Evolutionary conservation across 2,329 filamentous ascomycete genomes (phyloP), one percentile per base, ranked within the genome.

Genomic region (Alternaria sp.): DNA sequence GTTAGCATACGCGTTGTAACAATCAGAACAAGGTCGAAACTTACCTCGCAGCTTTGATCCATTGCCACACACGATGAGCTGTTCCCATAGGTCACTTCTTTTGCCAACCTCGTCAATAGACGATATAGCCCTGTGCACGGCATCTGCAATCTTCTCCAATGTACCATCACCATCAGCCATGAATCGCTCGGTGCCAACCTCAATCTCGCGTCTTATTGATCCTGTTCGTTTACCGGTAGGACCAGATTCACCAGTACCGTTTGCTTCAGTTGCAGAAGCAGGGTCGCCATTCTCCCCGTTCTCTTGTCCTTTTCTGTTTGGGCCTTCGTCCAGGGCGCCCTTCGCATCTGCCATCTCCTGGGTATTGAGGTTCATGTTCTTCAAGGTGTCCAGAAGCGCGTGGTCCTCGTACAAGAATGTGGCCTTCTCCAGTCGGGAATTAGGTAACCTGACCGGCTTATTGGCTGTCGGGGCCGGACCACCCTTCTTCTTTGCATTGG

Each of bases 1-100:
- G 63, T 79, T 83, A 70, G 83, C 59, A 4, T 16, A 28, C 38
- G 34, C n/a, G 14, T 32, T 7, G 14, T 18, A 10, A n/a, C n/a
- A 14, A 12, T n/a, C 22, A 36, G 30, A n/a, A 25, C 5, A 52
- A 25, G 20, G 20, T 4, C 55, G 34, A n/a, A 0, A 8, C 77
- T 59, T 69, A 86, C 86, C 88, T 80, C 85, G 84, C 51, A 90
- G 81, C 71, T 83, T 87, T 61, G 86, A 89, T 59, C 95, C 95
- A 73, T 97, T 97, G 69, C 95, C 95, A 54, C 97, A 91, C 57
- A 99, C 91, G 68, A 97, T 90, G 54, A 99, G 81, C 62, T 91
- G 92, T 71, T 98, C 94, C 95, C 95, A 99, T 65, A 96, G 90
- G 36, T 91, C 86, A 36, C 92, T 90, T 45, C 95, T 89, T 83